Percentiles rank a stretch among this genome's conserved stretches.
phyloP scores from a whole-genome alignment of 768 basidiomycete genomes.

The Lentinula guzmanii region DNA sequence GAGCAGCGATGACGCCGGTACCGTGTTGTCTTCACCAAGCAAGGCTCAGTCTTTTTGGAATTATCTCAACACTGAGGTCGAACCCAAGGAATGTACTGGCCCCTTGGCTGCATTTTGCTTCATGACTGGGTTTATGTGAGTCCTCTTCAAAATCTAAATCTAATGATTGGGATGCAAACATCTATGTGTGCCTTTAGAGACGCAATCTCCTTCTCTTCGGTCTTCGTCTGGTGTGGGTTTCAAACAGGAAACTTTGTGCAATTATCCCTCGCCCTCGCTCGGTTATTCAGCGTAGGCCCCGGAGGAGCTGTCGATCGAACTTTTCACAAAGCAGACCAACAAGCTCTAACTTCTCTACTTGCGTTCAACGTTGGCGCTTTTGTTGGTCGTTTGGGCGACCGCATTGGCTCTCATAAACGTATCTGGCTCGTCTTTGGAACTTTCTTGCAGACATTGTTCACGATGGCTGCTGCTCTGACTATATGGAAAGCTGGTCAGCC shows the following conservation, averaged over 20 bases:
- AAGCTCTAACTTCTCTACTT: conserved; percentile 75
- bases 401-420: conserved; percentile 66
- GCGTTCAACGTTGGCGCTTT: conserved; percentile 76
- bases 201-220: conserved; percentile 67
- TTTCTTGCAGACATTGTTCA: conserved; percentile 68
- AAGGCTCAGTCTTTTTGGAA: conserved; percentile 25
- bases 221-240: conserved; percentile 84
- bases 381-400: conserved; percentile 80
- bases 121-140: conserved; percentile 77
- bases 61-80: conserved; percentile 41
- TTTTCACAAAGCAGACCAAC: conserved; percentile 80
- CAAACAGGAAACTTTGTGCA: conserved; percentile 77
- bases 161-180: neutral
- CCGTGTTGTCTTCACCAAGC: neutral
- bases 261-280: conserved; percentile 75
- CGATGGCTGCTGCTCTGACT: conserved; percentile 63
- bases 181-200: conserved; percentile 35
- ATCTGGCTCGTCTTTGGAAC: conserved; percentile 71
- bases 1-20: neutral
- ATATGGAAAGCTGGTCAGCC: conserved; percentile 65
- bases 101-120: conserved; percentile 65
- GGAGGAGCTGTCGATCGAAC: conserved; percentile 39
- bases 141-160: conserved; percentile 5
- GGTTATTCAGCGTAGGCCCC: conserved; percentile 56
- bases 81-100: conserved; percentile 41